Evolutionary conservation across 768 basidiomycete species (phyloP).

Genomic region (Brasilioporus rufonigricans): DNA sequence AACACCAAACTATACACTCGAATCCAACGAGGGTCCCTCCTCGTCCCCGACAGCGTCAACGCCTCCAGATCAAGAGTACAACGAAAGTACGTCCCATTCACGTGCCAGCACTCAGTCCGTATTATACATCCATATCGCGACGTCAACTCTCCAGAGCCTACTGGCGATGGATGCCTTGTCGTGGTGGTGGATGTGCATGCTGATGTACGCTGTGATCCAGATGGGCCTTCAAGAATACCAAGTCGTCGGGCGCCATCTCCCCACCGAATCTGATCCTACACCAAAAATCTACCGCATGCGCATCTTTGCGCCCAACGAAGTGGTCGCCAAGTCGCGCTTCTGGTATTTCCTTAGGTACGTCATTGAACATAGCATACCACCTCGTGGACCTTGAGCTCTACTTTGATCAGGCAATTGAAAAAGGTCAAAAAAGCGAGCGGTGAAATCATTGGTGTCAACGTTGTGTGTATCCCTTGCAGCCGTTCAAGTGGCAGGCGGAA

Average conservation of each 20-base stretch:
- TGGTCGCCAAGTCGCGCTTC: conserved; percentile 98
- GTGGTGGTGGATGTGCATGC: conserved; percentile 19
- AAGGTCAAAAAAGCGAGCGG: conserved; percentile 99
- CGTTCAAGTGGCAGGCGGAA: conserved; percentile 88
- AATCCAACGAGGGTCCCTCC: conserved; percentile 8
- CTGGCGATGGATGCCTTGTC: conserved; percentile 33
- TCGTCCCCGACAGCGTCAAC: conserved; percentile 30
- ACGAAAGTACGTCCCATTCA: conserved; percentile 29
- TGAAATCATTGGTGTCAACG: conserved; percentile 98
- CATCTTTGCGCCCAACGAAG: conserved; percentile 98
- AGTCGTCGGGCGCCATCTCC: conserved; percentile 96
- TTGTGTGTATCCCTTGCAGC: conserved; percentile 79
- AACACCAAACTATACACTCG: conserved; percentile 26
- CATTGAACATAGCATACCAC: not conserved
- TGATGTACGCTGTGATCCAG: conserved; percentile 31
- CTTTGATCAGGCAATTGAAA: conserved; percentile 72
- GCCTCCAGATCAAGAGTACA: conserved; percentile 21
- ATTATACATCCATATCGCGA: not conserved
- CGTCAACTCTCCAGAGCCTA: not conserved
- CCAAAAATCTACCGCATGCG: conserved; percentile 99
- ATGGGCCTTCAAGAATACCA: conserved; percentile 91
- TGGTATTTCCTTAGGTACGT: conserved; percentile 96
- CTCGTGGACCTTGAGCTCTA: not conserved
- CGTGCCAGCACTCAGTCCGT: not conserved
- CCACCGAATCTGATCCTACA: conserved; percentile 87